Percentiles rank a stretch among this genome's conserved stretches.
Evolutionary conservation across 805 yeast genomes (phyloP).

Genomic region (Sungouiella thailandica): DNA sequence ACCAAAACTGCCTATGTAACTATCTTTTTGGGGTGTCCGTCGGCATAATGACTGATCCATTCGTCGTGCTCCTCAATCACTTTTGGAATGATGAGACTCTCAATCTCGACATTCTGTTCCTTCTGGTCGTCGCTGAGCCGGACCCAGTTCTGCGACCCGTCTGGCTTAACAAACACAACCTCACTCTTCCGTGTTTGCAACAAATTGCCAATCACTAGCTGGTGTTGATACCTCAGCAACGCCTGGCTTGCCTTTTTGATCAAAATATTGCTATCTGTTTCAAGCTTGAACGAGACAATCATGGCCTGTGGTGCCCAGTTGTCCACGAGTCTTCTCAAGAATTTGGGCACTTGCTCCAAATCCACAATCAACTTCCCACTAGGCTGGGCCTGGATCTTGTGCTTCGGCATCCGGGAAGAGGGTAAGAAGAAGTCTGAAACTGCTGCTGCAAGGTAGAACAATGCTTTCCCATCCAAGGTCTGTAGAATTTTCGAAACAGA

Average conservation of each 20-base stretch:
- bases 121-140: constrained; percentile 40
- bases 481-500: constrained; percentile 58
- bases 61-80: constrained; percentile 58
- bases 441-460: constrained; percentile 93
- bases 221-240: constrained; percentile 81
- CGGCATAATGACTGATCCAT: constrained; percentile 44
- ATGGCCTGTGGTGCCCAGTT: constrained; percentile 94
- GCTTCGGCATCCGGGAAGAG: constrained; percentile 78
- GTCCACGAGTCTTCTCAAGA: constrained; percentile 79
- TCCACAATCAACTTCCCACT: constrained; percentile 78
- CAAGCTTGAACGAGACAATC: constrained; percentile 92
- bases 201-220: constrained; percentile 89
- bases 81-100: constrained; percentile 72
- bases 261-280: constrained; percentile 72
- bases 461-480: constrained; percentile 48
- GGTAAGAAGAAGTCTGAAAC: constrained; percentile 96
- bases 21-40: neutral
- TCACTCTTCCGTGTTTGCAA: constrained; percentile 83
- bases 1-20: too few species aligned
- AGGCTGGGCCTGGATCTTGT: constrained; percentile 84
- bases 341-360: constrained; percentile 94
- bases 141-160: constrained; percentile 44
- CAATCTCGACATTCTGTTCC: constrained; percentile 55
- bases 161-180: constrained; percentile 74
- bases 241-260: constrained; percentile 76